A percentile compares a stretch with the other conserved stretches of the same genome.
Conservation (phyloP, 495 filamentous ascomycete species). For the Pyronema domesticum region DNA sequence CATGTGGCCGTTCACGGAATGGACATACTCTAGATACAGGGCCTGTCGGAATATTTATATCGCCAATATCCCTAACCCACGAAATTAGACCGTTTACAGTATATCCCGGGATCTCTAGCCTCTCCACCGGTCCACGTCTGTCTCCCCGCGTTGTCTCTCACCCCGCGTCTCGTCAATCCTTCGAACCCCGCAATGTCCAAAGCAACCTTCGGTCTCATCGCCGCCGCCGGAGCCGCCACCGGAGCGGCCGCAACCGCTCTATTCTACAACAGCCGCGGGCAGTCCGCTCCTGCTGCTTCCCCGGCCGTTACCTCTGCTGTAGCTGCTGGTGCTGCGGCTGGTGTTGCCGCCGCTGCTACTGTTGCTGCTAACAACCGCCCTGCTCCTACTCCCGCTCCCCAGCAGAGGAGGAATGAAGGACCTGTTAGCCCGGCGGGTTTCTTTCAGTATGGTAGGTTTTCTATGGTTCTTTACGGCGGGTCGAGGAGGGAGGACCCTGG, state of each 20-base stretch:
- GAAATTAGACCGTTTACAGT: no score
- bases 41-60: no score
- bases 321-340: slow-evolving; percentile 11
- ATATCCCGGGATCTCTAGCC: no score
- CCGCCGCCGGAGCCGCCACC: slow-evolving; percentile 71
- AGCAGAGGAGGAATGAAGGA: background rate
- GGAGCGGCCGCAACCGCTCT: slow-evolving; percentile 71
- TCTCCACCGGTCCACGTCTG: background rate
- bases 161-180: background rate
- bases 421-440: slow-evolving; percentile 76
- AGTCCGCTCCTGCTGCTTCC: background rate
- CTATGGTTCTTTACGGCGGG: background rate
- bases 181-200: slow-evolving; percentile 48
- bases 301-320: background rate
- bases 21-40: no score
- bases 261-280: slow-evolving; percentile 33
- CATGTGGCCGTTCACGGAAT: no score
- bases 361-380: slow-evolving; percentile 1
- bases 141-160: background rate
- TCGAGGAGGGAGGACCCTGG: no score
- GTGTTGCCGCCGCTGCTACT: slow-evolving; percentile 3
- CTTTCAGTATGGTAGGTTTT: slow-evolving; percentile 55
- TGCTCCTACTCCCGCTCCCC: background rate
- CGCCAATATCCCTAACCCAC: no score
- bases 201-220: slow-evolving; percentile 69